phyloP scores from a whole-genome alignment of 495 filamentous ascomycete genomes.

The Thermothielavioides terrestris region DNA sequence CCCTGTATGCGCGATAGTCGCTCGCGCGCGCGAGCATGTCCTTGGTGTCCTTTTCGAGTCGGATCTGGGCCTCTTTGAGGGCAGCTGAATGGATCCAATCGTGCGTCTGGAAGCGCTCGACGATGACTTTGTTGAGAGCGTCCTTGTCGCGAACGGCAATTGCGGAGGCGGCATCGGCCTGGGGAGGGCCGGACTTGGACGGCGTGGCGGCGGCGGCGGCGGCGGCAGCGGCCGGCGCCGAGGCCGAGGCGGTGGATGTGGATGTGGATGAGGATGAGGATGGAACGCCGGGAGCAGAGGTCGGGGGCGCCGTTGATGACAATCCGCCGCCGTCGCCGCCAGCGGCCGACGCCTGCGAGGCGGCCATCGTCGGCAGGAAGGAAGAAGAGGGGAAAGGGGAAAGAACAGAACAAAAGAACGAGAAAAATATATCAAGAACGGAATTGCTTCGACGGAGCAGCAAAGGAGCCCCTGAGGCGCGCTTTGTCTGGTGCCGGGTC shows the following conservation, averaged over 20 bases:
- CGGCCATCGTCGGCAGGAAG: constrained; percentile 20
- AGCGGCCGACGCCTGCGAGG: constrained; percentile 16
- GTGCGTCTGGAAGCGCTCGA: constrained; percentile 70
- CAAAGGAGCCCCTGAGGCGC: neutral
- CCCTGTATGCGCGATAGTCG: constrained; percentile 49
- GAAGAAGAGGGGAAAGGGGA: neutral
- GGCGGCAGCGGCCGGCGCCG: constrained; percentile 2
- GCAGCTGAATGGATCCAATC: constrained; percentile 63
- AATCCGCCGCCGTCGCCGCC: constrained; percentile 6
- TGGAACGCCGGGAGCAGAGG: constrained; percentile 2
- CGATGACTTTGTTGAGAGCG: constrained; percentile 47
- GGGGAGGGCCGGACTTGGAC: constrained; percentile 26
- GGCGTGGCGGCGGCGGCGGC: constrained; percentile 22
- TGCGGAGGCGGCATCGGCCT: constrained; percentile 16
- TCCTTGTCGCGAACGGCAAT: constrained; percentile 37
- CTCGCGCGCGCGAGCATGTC: constrained; percentile 31
- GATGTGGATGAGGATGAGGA: neutral
- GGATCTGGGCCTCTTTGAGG: constrained; percentile 39
- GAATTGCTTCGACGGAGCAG: neutral
- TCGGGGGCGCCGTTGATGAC: constrained; percentile 8
- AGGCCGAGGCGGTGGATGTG: neutral
- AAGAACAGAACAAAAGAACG: neutral
- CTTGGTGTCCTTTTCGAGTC: constrained; percentile 32
- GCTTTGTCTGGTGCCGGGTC: neutral
- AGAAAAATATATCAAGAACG: neutral